phyloP scores from a whole-genome alignment of 139 green algal genomes.

The Coelastrella sp. region DNA sequence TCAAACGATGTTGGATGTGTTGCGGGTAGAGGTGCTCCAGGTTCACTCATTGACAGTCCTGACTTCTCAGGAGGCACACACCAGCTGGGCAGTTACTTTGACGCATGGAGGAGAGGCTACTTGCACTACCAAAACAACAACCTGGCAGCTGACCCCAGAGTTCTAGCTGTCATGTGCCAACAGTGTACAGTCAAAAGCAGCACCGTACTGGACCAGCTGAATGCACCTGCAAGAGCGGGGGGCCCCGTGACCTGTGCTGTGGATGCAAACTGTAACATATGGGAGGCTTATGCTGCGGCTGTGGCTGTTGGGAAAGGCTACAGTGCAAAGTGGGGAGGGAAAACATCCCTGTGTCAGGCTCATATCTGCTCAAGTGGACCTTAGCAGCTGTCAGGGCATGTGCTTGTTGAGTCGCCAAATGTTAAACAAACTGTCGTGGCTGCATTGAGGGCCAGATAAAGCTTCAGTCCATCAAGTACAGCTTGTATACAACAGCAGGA shows the following conservation, averaged over 20 bases:
- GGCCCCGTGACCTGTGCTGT: constrained; percentile 11
- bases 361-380: no score
- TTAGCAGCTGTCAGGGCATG: no score
- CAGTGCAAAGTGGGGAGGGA: not conserved
- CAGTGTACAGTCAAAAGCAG: not conserved
- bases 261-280: not conserved
- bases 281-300: not conserved
- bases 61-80: constrained; percentile 18
- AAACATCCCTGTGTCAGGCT: not conserved
- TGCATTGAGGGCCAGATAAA: no score
- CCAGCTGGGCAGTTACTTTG: constrained; percentile 33
- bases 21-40: not conserved
- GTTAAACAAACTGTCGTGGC: no score
- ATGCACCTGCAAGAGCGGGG: not conserved
- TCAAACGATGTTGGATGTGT: not conserved
- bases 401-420: no score
- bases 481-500: no score
- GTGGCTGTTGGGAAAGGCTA: not conserved
- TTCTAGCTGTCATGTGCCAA: not conserved
- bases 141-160: not conserved
- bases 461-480: no score
- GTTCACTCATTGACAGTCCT: not conserved
- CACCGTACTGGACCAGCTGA: not conserved
- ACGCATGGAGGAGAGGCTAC: constrained; percentile 20
- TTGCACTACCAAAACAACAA: not conserved